Base-by-base conservation (phyloP, 352 stramenopile species). In the Pythium biforme region DNA sequence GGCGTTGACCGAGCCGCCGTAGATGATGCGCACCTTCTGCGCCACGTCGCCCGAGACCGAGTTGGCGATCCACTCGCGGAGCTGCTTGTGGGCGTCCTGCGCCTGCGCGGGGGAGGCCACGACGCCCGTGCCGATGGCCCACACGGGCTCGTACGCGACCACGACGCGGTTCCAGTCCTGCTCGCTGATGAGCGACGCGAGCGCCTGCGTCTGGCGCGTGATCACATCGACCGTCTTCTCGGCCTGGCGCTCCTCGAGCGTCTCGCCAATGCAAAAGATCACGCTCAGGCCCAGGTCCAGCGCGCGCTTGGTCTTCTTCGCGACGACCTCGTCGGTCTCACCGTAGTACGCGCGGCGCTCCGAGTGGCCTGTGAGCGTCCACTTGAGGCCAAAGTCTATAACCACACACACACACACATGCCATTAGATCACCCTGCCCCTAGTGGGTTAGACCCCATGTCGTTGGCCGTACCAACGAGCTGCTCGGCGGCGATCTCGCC, bases 231-330 rank as follows among this genome's bases (percentile, higher is more conserved):
- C 81, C 41, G 86, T 98, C 62, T 98, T 81, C 49, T 91, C 83
- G 11, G 73, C 80, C 61, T 98, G 73, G 47, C 94, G 83, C 61
- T 98, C 69, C 34, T 95, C 84, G 34, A 98, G 81, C 55, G 88
- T 97, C 81, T 99, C 96, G 39, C 97, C 97, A 69, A 99, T 98
- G 68, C 97, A 99, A 68, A 99, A 95, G 76, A 99, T 98, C 46
- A 97, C 88, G 45, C 88, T 89, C 34, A 98, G 75, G 4, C 90
- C 96, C 27, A 96, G 70, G 59, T 89, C 81, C 2, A 98, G 69
- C 33, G 93, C 94, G 29, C 89, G 75, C 75, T 94, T 96, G 54
- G 94, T 96, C 84, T 99, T 97, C 61, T 86, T 81, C 60, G 97
- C 97, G 68, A 98, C 97, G 56, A 96, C 77, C 62, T 96, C 79